These are phyloP conservation scores for Penicillium cataractarum DNA, from an alignment of 495 filamentous ascomycete species.

Conservation along the genomic window DNA sequence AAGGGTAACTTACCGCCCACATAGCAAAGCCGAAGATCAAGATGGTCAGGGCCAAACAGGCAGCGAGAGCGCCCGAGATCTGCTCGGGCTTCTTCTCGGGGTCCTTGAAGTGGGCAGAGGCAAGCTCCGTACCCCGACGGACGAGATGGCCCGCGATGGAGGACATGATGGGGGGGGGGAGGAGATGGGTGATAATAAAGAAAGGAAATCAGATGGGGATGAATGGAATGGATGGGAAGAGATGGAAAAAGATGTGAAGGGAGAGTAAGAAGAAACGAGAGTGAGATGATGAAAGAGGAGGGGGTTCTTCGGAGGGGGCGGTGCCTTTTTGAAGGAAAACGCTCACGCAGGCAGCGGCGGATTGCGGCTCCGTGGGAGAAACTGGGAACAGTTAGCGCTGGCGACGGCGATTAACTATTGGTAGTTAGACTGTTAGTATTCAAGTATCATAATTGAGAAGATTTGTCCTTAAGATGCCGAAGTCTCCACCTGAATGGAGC, in stretches of 20 bases:
- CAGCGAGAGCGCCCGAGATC: slow-evolving; percentile 25
- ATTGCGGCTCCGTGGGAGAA: neutral
- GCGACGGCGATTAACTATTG: neutral
- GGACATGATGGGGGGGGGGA: slow-evolving; percentile 29
- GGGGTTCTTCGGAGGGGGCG: neutral
- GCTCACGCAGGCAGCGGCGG: slow-evolving; percentile 9
- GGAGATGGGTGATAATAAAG: neutral
- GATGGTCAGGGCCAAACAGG: slow-evolving; percentile 23
- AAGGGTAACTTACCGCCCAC: slow-evolving; percentile 24
- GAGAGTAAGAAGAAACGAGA: neutral
- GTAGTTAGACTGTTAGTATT: neutral
- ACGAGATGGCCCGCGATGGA: slow-evolving; percentile 25
- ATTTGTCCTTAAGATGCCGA: neutral
- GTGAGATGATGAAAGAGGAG: slow-evolving; percentile 4
- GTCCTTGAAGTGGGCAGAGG: slow-evolving; percentile 16
- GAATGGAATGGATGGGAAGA: neutral
- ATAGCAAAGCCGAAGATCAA: slow-evolving; percentile 21
- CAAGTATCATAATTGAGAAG: neutral
- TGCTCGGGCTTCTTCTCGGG: slow-evolving; percentile 20
- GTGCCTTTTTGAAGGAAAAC: slow-evolving; percentile 1
- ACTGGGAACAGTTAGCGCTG: neutral
- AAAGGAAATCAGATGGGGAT: slow-evolving; percentile 1
- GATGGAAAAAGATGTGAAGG: slow-evolving; percentile 7
- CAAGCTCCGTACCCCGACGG: slow-evolving; percentile 35
- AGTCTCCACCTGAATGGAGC: slow-evolving; percentile 1